These are phyloP conservation scores for Gymnopus androsaceus DNA, from an alignment of 1,284 basidiomycete genomes.

Conservation along the genomic window DNA sequence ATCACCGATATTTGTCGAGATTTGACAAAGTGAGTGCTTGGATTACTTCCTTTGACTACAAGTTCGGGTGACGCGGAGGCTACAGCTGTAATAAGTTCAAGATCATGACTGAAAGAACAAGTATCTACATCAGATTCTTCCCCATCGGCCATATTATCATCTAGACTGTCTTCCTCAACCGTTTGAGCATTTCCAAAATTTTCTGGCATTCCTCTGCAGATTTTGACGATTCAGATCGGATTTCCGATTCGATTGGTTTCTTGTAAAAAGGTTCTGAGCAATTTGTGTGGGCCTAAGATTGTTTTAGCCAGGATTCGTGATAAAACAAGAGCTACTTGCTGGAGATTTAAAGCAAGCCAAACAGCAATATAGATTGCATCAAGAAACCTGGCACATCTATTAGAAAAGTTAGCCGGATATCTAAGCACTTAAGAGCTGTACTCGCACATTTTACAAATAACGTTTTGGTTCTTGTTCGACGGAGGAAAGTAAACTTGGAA, in stretches of 20 bases:
- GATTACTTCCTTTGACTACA: not conserved
- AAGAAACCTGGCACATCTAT: constrained; percentile 76
- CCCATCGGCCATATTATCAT: constrained; percentile 33
- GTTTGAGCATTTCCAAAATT: constrained; percentile 71
- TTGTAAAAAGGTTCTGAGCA: constrained; percentile 81
- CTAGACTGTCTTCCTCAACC: constrained; percentile 64
- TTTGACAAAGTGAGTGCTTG: constrained; percentile 48
- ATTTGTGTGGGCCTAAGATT: constrained; percentile 63
- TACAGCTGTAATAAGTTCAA: constrained; percentile 51
- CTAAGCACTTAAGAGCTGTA: not conserved
- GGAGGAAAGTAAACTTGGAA: constrained; percentile 6
- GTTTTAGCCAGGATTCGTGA: not conserved
- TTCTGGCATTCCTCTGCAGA: constrained; percentile 53
- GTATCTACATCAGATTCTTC: constrained; percentile 43
- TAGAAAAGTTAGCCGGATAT: constrained; percentile 3
- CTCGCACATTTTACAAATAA: constrained; percentile 28
- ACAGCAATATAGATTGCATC: constrained; percentile 80
- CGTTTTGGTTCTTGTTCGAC: constrained; percentile 7
- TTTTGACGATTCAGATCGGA: constrained; percentile 54
- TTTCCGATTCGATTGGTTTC: constrained; percentile 65
- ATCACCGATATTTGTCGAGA: constrained; percentile 60
- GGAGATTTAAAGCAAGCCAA: constrained; percentile 75
- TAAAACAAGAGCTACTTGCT: constrained; percentile 38
- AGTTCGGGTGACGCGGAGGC: not conserved
- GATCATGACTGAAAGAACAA: no score